Conservation (phyloP, 2,329 filamentous ascomycete genomes). For the Penicillium sp. region DNA sequence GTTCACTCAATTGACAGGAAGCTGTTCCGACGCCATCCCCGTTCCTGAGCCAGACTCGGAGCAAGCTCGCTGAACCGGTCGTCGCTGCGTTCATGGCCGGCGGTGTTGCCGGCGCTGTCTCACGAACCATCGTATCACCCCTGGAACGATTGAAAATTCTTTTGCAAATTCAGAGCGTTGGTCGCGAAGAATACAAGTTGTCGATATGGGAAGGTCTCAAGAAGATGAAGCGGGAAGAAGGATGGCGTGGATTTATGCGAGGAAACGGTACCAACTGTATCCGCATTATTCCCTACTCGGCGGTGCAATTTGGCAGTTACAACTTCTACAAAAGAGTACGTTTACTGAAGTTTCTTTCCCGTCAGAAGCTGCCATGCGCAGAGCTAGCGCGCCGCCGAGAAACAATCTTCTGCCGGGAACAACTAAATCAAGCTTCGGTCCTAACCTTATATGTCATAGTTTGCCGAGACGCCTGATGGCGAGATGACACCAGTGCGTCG, state of each 20-base stretch:
- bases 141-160: conserved; percentile 94
- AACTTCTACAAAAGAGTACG: conserved; percentile 91
- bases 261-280: conserved; percentile 98
- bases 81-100: conserved; percentile 89
- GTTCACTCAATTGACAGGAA: conserved; percentile 13
- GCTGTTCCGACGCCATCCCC: conserved; percentile 12
- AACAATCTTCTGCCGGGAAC: background rate
- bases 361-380: no score
- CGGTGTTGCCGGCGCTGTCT: conserved; percentile 92
- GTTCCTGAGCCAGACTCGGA: conserved; percentile 22
- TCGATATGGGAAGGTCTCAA: conserved; percentile 79
- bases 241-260: conserved; percentile 94
- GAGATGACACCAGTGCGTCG: conserved; percentile 68
- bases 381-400: background rate
- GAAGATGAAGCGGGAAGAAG: conserved; percentile 97
- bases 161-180: conserved; percentile 90
- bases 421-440: background rate
- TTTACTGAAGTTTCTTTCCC: conserved; percentile 7
- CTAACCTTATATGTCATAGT: conserved; percentile 37
- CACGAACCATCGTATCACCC: conserved; percentile 91
- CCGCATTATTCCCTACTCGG: conserved; percentile 95
- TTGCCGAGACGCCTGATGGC: conserved; percentile 73
- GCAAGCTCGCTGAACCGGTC: conserved; percentile 69
- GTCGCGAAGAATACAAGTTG: conserved; percentile 86
- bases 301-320: conserved; percentile 96